A percentile compares a stretch with the other conserved stretches of the same genome.
These are phyloP conservation scores for Sesbania bispinosa DNA, from an alignment of 306 rosid genomes.

Conservation along the genomic window DNA sequence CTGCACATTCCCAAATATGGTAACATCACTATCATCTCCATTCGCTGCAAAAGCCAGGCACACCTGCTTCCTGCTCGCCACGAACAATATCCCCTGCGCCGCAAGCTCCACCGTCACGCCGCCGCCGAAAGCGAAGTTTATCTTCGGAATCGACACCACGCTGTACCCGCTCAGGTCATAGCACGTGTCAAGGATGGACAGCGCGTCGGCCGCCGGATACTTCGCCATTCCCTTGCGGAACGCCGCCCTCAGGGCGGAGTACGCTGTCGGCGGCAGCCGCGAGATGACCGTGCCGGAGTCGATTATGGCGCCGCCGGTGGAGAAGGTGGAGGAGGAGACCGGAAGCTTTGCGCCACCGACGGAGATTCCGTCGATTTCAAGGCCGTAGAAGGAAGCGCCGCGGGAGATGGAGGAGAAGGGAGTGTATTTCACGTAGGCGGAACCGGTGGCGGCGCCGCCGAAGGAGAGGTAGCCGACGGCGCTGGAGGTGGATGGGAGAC, in stretches of 20 bases:
- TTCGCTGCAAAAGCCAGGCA: conserved; percentile 70
- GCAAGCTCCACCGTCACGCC: conserved; percentile 32
- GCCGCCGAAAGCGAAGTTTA: conserved; percentile 39
- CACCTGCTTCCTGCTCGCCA: conserved; percentile 22
- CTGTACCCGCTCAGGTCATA: conserved; percentile 41
- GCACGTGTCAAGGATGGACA: conserved; percentile 63
- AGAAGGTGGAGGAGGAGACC: conserved; percentile 36
- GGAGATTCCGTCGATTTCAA: conserved; percentile 36
- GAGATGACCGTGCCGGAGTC: conserved; percentile 83
- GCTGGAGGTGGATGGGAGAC: conserved; percentile 65
- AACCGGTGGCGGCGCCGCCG: neutral
- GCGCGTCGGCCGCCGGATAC: conserved; percentile 25
- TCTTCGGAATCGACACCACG: conserved; percentile 28
- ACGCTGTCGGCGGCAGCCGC: conserved; percentile 58
- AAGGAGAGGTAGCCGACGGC: conserved; percentile 51
- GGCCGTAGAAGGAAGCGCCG: conserved; percentile 43
- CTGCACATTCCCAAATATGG: conserved; percentile 72
- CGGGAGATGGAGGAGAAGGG: conserved; percentile 32
- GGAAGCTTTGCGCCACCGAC: conserved; percentile 38
- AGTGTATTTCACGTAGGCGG: conserved; percentile 43
- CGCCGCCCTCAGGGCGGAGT: conserved; percentile 28
- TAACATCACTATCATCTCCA: conserved; percentile 26
- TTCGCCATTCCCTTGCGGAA: conserved; percentile 41
- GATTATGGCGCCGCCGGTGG: conserved; percentile 47
- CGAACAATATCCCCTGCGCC: conserved; percentile 29